Conservation (phyloP, 2,329 filamentous ascomycete species). For the Teratosphaeria destructans region DNA sequence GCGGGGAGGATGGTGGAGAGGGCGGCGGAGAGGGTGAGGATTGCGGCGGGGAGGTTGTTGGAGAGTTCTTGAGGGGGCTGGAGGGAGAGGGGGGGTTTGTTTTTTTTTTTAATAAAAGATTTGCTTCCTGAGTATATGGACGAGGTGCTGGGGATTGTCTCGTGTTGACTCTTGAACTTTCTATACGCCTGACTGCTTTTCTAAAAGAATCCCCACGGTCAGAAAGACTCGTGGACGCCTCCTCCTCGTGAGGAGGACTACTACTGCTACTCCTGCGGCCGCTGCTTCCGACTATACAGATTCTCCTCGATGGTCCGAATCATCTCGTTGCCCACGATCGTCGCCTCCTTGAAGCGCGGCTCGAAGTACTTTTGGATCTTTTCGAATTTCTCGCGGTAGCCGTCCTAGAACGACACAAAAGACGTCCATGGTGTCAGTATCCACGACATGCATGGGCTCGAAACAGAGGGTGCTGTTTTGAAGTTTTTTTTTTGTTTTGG, state of each 20-base stretch:
- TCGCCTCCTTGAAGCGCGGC: constrained; percentile 78
- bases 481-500: no score
- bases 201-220: no score
- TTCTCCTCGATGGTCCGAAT: constrained; percentile 89
- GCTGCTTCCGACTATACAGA: constrained; percentile 31
- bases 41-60: constrained; percentile 46
- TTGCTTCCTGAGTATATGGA: no score
- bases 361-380: constrained; percentile 86
- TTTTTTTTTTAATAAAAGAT: no score
- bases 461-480: no score
- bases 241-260: no score
- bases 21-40: constrained; percentile 56
- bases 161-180: no score
- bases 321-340: constrained; percentile 87
- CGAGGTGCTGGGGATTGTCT: no score
- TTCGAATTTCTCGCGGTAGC: constrained; percentile 84
- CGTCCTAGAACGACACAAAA: constrained; percentile 40
- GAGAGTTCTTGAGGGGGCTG: neutral
- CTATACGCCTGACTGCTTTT: no score
- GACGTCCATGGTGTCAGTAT: neutral
- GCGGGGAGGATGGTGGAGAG: constrained; percentile 61
- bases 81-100: no score
- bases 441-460: no score
- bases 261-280: neutral
- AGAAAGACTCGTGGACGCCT: no score